Conservation (phyloP, 768 basidiomycete genomes). For the Kwoniella bestiolae region DNA sequence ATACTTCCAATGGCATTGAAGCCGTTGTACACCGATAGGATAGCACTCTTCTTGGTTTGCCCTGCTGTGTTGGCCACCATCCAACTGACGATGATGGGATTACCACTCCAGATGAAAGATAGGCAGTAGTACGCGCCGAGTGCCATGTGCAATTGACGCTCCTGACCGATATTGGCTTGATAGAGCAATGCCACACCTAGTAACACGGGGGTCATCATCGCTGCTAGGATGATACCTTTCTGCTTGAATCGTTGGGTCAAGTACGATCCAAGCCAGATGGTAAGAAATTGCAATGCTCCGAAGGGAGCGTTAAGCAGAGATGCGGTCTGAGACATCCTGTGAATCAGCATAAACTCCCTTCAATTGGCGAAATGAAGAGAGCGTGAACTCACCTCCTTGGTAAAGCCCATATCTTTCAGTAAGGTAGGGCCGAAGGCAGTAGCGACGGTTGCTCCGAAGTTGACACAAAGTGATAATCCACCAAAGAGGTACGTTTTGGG, state of each 20-base stretch:
- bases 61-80: constrained; percentile 55
- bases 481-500: constrained; percentile 38
- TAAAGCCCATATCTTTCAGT: constrained; percentile 35
- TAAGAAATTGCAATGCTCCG: constrained; percentile 58
- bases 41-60: constrained; percentile 42
- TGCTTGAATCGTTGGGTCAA: constrained; percentile 31
- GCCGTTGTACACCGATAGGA: constrained; percentile 43
- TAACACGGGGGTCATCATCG: constrained; percentile 41
- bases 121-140: constrained; percentile 55
- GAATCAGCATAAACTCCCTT: no score
- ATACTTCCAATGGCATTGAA: constrained; percentile 18
- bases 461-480: constrained; percentile 17
- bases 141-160: constrained; percentile 35
- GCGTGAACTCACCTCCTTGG: constrained; percentile 27
- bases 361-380: constrained; percentile 6
- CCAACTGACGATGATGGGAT: constrained; percentile 56
- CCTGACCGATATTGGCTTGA: constrained; percentile 23
- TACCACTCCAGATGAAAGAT: constrained; percentile 54
- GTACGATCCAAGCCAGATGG: constrained; percentile 48
- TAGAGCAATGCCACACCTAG: constrained; percentile 49
- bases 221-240: constrained; percentile 45
- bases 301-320: constrained; percentile 64
- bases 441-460: constrained; percentile 28
- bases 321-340: constrained; percentile 51
- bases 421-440: constrained; percentile 45